phyloP scores from a whole-genome alignment of 2,329 filamentous ascomycete genomes.

The Colletotrichum sp. region DNA sequence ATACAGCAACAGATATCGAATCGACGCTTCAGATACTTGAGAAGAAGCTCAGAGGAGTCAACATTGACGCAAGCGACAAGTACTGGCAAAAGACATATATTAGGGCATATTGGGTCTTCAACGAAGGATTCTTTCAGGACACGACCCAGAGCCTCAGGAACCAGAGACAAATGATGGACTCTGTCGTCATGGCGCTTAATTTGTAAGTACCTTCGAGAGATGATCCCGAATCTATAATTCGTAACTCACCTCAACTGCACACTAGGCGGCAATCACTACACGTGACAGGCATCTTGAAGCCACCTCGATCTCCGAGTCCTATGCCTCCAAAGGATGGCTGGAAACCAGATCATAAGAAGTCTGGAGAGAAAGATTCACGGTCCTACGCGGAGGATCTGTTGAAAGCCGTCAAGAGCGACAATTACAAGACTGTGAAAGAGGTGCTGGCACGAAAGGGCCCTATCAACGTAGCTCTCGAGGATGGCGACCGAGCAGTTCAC shows the following conservation, averaged over 20 bases:
- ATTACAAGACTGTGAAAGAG: no score
- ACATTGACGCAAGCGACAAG: not conserved
- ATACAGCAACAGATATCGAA: no score
- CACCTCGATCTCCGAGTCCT: no score
- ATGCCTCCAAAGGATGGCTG: no score
- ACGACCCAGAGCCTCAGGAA: not conserved
- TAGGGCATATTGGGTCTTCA: not conserved
- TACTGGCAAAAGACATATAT: no score
- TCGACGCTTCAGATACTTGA: not conserved
- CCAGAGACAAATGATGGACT: not conserved
- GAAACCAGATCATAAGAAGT: no score
- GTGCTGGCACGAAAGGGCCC: not conserved
- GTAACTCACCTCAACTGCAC: fast-evolving
- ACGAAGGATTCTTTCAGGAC: not conserved
- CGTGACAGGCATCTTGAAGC: no score
- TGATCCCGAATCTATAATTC: fast-evolving
- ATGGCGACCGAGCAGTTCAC: not conserved
- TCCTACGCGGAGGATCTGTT: not conserved
- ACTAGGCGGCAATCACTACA: no score
- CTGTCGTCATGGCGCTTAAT: no score
- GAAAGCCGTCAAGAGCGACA: not conserved
- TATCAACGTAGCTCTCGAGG: not conserved
- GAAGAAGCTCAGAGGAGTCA: not conserved
- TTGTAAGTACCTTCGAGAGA: no score
- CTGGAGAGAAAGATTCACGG: fast-evolving